A percentile compares a stretch with the other conserved stretches of the same genome.
Conservation (phyloP, 2,329 filamentous ascomycete species). For the Pseudogymnoascus sp. region DNA sequence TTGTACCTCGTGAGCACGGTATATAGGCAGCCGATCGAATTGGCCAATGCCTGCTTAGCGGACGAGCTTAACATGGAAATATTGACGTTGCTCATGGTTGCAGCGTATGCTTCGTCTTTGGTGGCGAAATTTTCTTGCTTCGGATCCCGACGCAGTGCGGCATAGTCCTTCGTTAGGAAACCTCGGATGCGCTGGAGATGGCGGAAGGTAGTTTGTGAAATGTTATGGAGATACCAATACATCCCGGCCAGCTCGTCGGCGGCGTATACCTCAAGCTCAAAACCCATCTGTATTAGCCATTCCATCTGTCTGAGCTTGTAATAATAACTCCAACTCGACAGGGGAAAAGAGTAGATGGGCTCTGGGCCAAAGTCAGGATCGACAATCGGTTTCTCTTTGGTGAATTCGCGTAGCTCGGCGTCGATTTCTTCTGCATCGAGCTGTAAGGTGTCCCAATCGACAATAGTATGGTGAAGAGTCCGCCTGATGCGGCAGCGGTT, state of each 20-base stretch:
- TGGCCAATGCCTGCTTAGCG: constrained; percentile 46
- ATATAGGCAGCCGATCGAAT: constrained; percentile 44
- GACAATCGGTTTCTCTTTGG: constrained; percentile 50
- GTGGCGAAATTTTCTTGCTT: constrained; percentile 13
- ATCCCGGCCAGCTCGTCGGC: constrained; percentile 75
- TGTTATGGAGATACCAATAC: constrained; percentile 81
- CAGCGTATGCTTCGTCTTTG: constrained; percentile 37
- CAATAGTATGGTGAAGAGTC: constrained; percentile 74
- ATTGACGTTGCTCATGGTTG: constrained; percentile 47
- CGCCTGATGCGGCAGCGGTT: constrained; percentile 86
- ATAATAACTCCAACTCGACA: constrained; percentile 83
- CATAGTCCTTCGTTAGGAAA: constrained; percentile 40
- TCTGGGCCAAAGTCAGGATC: constrained; percentile 41
- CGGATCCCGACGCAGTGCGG: constrained; percentile 12
- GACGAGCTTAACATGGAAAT: constrained; percentile 56
- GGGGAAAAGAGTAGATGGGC: constrained; percentile 56
- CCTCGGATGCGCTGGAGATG: constrained; percentile 66
- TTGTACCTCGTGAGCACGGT: constrained; percentile 35
- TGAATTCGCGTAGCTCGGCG: constrained; percentile 51
- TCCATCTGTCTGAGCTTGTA: constrained; percentile 87
- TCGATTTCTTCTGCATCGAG: constrained; percentile 73
- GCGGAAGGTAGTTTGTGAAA: constrained; percentile 51
- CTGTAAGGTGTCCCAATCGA: constrained; percentile 78
- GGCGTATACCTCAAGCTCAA: constrained; percentile 86
- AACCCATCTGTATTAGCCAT: constrained; percentile 81